Base-by-base conservation (phyloP, 1,284 basidiomycete species). In the Fistulina hepatica region DNA sequence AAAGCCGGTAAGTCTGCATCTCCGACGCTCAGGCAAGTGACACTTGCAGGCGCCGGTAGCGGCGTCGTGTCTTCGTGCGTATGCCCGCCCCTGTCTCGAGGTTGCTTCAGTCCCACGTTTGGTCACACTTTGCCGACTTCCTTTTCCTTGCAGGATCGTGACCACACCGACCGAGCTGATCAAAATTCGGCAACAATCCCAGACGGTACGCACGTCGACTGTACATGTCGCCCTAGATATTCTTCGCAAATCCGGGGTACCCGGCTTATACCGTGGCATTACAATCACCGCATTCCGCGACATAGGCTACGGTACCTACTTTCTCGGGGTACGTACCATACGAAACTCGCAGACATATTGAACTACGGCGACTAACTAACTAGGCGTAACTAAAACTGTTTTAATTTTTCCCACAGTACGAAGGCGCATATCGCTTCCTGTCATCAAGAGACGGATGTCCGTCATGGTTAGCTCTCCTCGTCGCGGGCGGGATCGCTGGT, bases 101-200 rank as follows among this genome's bases (percentile, higher is more conserved):
- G 26, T 36, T 38, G 28, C 23, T 30, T 41, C 30, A 33, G 41
- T 30, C 11, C 11, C 19, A 37, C 13, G 30, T 35, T 6, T 9
- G 16, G 32, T 44, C 19, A 44, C 17, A 28, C 41, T 17, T 39
- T 24, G 33, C 21, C n/a, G 16, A 30, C 19, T 22, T 3, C 21
- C 21, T 15, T 21, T 23, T 21, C 25, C 13, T 30, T 31, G 1
- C 51, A 89, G 85, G 6, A 49, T 85, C 7, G 60, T 92, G 31
- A 83, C 84, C 2, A 80, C 82, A 2, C 88, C 88, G 0, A 82
- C 77, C 10, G 89, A 93, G 50, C 67, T 90, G 1, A 67, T 92
- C 60, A 93, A 92, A 67, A 86, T 90, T 50, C 75, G 81, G 9
- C 86, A 92, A 47, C 81, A 84, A 48, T 64, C 76, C 46, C 52